Conservation (phyloP, 2,329 filamentous ascomycete genomes). For the Pseudocercospora vitis region DNA sequence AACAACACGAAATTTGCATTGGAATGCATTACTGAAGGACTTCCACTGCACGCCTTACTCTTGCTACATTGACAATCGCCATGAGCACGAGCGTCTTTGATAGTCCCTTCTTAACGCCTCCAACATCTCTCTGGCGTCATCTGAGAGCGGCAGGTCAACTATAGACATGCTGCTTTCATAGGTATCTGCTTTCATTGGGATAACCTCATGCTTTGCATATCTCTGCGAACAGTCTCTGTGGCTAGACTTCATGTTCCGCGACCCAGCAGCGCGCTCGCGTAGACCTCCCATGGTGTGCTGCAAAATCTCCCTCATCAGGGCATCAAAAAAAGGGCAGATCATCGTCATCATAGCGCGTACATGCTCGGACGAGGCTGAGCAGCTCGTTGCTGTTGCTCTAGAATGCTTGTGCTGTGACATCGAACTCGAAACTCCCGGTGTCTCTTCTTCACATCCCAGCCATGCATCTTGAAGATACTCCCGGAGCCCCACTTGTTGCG, state of each 20-base stretch:
- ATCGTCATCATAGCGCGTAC: slow-evolving; percentile 2
- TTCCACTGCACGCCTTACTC: no score
- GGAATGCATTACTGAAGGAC: no score
- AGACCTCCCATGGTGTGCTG: not conserved
- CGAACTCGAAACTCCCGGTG: not conserved
- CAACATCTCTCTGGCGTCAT: no score
- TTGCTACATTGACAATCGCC: no score
- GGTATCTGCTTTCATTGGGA: no score
- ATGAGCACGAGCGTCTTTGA: no score
- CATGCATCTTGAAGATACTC: slow-evolving; percentile 1
- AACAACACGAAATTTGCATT: no score
- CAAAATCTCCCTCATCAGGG: slow-evolving; percentile 9
- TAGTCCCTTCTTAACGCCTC: no score
- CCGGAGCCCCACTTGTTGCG: slow-evolving; percentile 8
- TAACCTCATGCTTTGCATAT: not conserved
- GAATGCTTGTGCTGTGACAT: slow-evolving; percentile 4
- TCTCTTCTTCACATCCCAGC: not conserved
- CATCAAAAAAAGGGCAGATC: slow-evolving; percentile 9
- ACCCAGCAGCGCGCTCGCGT: not conserved
- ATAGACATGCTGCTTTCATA: no score
- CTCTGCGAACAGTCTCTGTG: not conserved
- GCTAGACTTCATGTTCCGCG: not conserved
- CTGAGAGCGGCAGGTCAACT: no score
- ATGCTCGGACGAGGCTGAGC: slow-evolving; percentile 5
- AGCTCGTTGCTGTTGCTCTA: slow-evolving; percentile 8